Conservation (phyloP, 139 green algal species). For the Chlamydomonas incerta region DNA sequence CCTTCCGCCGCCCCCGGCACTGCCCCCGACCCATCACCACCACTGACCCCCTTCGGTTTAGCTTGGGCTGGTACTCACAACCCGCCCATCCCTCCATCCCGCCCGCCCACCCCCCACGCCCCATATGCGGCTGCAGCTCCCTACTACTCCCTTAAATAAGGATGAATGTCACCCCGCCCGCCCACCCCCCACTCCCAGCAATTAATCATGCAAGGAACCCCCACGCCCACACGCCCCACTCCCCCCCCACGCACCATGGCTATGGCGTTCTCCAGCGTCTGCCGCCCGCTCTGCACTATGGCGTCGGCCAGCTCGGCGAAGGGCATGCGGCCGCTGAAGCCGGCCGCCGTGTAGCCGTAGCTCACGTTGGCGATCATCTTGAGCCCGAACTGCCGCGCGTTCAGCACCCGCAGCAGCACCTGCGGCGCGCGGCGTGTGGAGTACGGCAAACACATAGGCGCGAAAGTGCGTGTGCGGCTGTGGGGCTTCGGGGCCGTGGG, state of each 20-base stretch:
- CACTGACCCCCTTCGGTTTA: too few species aligned
- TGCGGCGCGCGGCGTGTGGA: too few species aligned
- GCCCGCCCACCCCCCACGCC: too few species aligned
- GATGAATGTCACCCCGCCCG: not conserved
- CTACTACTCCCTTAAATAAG: too few species aligned
- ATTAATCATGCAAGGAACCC: not conserved
- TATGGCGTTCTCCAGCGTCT: constrained; percentile 94
- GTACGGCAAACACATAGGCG: too few species aligned
- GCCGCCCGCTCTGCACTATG: constrained; percentile 89
- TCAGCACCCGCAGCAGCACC: constrained; percentile 89
- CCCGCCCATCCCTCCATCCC: too few species aligned
- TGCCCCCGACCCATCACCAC: too few species aligned
- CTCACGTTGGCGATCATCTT: constrained; percentile 98
- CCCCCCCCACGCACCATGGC: constrained; percentile 67
- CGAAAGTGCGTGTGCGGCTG: not conserved
- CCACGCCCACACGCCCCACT: not conserved
- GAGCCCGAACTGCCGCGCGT: constrained; percentile 95
- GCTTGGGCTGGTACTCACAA: too few species aligned
- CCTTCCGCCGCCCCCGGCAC: too few species aligned
- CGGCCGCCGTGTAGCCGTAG: constrained; percentile 78
- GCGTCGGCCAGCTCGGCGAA: constrained; percentile 96
- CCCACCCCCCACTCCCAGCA: not conserved
- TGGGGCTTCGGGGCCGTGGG: too few species aligned
- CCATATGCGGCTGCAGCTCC: too few species aligned
- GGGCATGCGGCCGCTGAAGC: constrained; percentile 93